Conservation (phyloP, 2,329 filamentous ascomycete species). For the Trichoderma sp. region DNA sequence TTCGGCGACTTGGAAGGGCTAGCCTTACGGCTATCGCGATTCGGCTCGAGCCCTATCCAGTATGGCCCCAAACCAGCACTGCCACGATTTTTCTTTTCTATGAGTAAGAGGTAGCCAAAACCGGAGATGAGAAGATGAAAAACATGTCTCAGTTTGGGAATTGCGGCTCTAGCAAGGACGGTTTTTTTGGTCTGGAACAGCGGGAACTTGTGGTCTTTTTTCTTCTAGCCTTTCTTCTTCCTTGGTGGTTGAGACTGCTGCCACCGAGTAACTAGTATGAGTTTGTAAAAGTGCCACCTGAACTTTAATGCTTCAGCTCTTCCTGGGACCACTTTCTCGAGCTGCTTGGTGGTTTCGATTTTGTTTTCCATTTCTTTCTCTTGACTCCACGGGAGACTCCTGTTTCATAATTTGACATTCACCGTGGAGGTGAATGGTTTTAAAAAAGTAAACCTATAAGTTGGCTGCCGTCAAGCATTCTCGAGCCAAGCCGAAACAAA, state of each 20-base stretch:
- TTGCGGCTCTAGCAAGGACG: neutral
- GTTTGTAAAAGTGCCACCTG: conserved; percentile 13
- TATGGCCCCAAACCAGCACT: conserved; percentile 4
- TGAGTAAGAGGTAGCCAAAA: neutral
- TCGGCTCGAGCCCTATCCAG: neutral
- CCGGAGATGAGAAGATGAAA: neutral
- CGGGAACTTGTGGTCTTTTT: neutral
- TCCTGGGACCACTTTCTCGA: neutral
- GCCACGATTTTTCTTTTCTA: neutral
- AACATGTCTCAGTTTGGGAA: neutral
- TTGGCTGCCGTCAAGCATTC: neutral
- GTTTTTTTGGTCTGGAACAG: neutral
- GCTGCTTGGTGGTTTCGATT: neutral
- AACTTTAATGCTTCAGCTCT: conserved; percentile 17
- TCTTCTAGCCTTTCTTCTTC: neutral
- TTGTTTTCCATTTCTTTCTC: neutral
- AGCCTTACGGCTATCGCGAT: conserved; percentile 10
- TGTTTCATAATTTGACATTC: neutral
- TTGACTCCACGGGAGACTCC: neutral
- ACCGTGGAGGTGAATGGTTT: neutral
- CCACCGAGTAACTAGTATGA: neutral
- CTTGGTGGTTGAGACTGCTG: neutral
- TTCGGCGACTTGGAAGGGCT: conserved; percentile 2
- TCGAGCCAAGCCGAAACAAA: neutral
- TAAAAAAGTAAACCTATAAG: neutral